A percentile compares a stretch with the other conserved stretches of the same genome.
Evolutionary conservation across 257 asterid genomes (phyloP).

Genomic region (Solanum acaule): DNA sequence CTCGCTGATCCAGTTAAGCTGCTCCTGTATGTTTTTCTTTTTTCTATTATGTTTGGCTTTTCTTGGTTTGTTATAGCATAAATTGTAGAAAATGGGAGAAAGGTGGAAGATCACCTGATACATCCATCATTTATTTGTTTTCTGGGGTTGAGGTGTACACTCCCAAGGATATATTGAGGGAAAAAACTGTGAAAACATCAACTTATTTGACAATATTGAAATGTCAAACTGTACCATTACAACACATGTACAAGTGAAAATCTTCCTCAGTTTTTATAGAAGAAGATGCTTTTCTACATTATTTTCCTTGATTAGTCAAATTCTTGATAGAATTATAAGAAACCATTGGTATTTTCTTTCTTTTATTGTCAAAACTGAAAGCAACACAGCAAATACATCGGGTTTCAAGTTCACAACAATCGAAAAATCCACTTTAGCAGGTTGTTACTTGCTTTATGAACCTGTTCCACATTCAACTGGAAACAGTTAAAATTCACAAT

Average conservation of each 20-base stretch:
- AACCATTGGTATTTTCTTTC: neutral
- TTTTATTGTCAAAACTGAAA: neutral
- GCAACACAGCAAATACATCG: neutral
- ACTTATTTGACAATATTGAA: conserved; percentile 17
- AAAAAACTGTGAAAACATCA: conserved; percentile 11
- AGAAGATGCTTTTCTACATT: conserved; percentile 16
- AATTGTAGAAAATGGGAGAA: conserved; percentile 12
- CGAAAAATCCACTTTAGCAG: neutral
- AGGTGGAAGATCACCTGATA: conserved; percentile 74
- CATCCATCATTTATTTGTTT: conserved; percentile 17
- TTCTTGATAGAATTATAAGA: neutral
- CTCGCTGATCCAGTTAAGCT: neutral
- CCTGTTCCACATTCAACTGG: neutral
- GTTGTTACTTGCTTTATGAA: neutral
- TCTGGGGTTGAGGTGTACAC: conserved; percentile 14
- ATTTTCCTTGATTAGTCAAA: neutral
- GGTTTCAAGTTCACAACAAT: neutral
- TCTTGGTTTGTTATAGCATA: conserved; percentile 19
- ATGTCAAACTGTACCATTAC: conserved; percentile 26
- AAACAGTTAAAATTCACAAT: neutral
- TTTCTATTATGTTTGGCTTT: neutral
- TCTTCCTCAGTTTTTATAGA: conserved; percentile 39
- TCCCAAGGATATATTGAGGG: conserved; percentile 1
- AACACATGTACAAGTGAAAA: conserved; percentile 21
- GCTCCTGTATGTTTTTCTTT: neutral